Evolutionary conservation across 805 yeast genomes (phyloP).

Genomic region (Pichia pseudocactophila): DNA sequence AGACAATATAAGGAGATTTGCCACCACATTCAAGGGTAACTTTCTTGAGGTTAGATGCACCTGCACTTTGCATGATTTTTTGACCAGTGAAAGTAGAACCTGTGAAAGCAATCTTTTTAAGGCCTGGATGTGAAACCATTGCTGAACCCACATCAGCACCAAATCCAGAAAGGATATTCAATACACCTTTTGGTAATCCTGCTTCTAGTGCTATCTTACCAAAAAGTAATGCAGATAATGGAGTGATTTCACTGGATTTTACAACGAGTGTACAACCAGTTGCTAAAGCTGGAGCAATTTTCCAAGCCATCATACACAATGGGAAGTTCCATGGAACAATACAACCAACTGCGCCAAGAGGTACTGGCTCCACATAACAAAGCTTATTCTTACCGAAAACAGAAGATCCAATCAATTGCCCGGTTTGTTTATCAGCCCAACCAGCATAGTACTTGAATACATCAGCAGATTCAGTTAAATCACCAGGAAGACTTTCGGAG

Average conservation of each 20-base stretch:
- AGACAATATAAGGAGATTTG: conserved; percentile 44
- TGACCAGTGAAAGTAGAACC: conserved; percentile 75
- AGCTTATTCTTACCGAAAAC: conserved; percentile 35
- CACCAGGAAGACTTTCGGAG: conserved; percentile 35
- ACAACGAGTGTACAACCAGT: conserved; percentile 66
- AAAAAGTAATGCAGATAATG: conserved; percentile 59
- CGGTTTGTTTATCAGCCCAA: conserved; percentile 66
- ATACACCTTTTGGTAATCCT: conserved; percentile 70
- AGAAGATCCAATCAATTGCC: conserved; percentile 41
- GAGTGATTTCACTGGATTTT: conserved; percentile 71
- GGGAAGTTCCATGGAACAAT: conserved; percentile 84
- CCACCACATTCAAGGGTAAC: conserved; percentile 58
- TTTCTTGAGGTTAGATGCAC: conserved; percentile 44
- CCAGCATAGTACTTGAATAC: conserved; percentile 66
- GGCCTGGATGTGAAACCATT: conserved; percentile 52
- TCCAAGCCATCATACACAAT: conserved; percentile 69
- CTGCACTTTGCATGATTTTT: conserved; percentile 58
- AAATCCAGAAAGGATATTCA: conserved; percentile 63
- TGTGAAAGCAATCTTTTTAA: conserved; percentile 70
- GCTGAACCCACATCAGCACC: conserved; percentile 66
- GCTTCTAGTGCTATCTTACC: conserved; percentile 56
- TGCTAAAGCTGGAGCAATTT: conserved; percentile 66
- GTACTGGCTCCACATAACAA: conserved; percentile 45
- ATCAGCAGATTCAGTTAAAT: conserved; percentile 23
- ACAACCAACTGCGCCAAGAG: conserved; percentile 71